A percentile compares a stretch with the other conserved stretches of the same genome.
phyloP scores from a whole-genome alignment of 2,329 filamentous ascomycete species.

The Aspergillus sp. region DNA sequence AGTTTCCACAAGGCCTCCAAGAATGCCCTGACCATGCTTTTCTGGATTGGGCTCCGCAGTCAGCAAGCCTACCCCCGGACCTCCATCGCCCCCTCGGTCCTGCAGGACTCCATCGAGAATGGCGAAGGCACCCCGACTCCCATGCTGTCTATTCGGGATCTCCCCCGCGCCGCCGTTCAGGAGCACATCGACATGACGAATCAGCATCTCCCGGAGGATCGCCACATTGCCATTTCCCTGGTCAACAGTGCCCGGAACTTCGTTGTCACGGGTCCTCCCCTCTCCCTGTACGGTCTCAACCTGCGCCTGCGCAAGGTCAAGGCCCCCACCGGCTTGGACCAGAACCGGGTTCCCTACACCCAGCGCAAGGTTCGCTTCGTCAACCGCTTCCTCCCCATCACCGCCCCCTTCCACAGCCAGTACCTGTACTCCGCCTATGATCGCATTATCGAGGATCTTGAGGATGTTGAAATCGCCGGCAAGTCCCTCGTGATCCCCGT shows the following conservation, averaged over 20 bases:
- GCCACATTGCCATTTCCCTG: slow-evolving; percentile 92
- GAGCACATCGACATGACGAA: slow-evolving; percentile 97
- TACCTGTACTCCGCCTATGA: slow-evolving; percentile 81
- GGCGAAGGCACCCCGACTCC: slow-evolving; percentile 95
- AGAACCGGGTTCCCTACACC: slow-evolving; percentile 90
- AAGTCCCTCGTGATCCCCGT: slow-evolving; percentile 78
- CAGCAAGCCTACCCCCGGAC: slow-evolving; percentile 97
- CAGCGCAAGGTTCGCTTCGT: slow-evolving; percentile 95
- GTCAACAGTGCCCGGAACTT: slow-evolving; percentile 97
- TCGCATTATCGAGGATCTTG: slow-evolving; percentile 83
- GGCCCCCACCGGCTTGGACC: slow-evolving; percentile 93
- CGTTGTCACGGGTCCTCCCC: slow-evolving; percentile 92
- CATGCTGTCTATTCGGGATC: slow-evolving; percentile 95
- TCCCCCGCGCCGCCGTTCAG: slow-evolving; percentile 83
- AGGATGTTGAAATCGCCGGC: slow-evolving; percentile 73
- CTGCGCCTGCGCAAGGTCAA: slow-evolving; percentile 94
- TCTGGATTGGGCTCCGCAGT: slow-evolving; percentile 97
- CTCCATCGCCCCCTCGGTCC: slow-evolving; percentile 82
- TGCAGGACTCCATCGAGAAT: slow-evolving; percentile 90
- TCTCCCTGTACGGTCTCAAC: slow-evolving; percentile 95
- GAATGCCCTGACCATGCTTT: slow-evolving; percentile 85
- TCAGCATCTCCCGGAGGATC: slow-evolving; percentile 86
- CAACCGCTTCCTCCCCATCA: slow-evolving; percentile 96
- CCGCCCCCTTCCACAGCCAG: slow-evolving; percentile 95
- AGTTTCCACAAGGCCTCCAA: slow-evolving; percentile 78